Base-by-base conservation (phyloP, 257 asterid genomes). In the Haberlea rhodopensis region DNA sequence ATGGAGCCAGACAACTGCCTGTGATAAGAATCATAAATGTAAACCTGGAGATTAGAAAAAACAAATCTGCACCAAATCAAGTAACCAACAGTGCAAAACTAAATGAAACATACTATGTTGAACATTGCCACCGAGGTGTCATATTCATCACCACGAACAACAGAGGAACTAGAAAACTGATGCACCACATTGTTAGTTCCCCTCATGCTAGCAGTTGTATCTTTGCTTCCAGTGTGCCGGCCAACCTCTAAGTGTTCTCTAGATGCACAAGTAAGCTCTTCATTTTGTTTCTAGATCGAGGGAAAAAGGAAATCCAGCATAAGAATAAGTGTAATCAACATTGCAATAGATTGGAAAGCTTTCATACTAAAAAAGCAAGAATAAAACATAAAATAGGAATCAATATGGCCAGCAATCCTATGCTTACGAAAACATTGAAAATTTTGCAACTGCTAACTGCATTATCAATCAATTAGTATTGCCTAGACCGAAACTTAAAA, bases 1-100 rank as follows among this genome's bases (percentile, higher is more conserved):
- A 81, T 84, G 88, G 78, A 82, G 89, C 96, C 96, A 89, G 65
- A 77, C 71, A 65, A 89, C 92, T 46, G 98, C 98, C 98, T 91
- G 89, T 75, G 79, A 57, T 58, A 40, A 75, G 66, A 71, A 65
- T 27, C 62, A 75, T 59, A 15, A 61, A 69, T 28, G 43, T 40
- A 57, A 52, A 31, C n/a, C 60, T 64, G 72, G 21, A 57, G 65
- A 68, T 29, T 34, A 69, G 31, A 57, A 16, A 49, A 49, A 43
- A 48, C n/a, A 27, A 61, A 59, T 28, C 21, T 65, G 53, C 23
- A 37, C 63, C 45, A 43, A 73, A 56, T 26, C 54, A 34, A 55
- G 51, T 52, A 78, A 61, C 40, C 67, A 68, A 55, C 20, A 51
- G 69, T 18, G 64, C 43, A 54, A 34, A 24, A 48, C 5, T 59